Conservation (phyloP, 2,329 filamentous ascomycete genomes). For the Curvularia eragrostidis region DNA sequence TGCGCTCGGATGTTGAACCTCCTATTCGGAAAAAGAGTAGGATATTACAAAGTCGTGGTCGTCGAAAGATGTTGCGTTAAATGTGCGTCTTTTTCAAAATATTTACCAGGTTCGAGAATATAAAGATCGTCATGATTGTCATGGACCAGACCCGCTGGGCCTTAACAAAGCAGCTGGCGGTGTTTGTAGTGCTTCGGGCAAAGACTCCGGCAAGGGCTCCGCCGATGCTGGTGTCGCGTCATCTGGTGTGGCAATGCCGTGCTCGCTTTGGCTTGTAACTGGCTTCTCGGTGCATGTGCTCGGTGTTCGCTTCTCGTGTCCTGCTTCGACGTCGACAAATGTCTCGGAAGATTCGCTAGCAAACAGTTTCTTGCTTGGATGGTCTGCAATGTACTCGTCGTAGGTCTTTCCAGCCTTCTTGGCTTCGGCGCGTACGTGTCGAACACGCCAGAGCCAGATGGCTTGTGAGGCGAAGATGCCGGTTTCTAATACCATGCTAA, state of each 20-base stretch:
- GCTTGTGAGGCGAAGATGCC: conserved; percentile 67
- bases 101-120: not conserved
- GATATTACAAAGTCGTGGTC: not conserved
- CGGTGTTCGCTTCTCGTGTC: conserved; percentile 7
- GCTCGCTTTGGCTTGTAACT: not conserved
- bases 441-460: conserved; percentile 65
- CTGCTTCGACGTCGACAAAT: conserved; percentile 38
- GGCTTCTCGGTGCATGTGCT: conserved; percentile 3
- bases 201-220: not conserved
- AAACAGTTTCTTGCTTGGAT: conserved; percentile 33
- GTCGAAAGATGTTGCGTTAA: too few species aligned
- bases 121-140: not conserved
- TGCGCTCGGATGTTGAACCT: not conserved
- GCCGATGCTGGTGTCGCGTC: not conserved
- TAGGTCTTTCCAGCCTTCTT: conserved; percentile 61
- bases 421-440: conserved; percentile 60
- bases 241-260: not conserved
- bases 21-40: not conserved
- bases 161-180: conserved; percentile 9
- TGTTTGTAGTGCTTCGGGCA: not conserved
- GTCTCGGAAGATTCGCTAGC: conserved; percentile 34
- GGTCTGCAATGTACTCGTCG: conserved; percentile 57
- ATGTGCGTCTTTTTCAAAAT: not conserved
- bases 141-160: not conserved
- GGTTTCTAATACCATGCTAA: conserved; percentile 63